Conservation (phyloP, 257 asterid genomes). For the Linaria vulgaris region DNA sequence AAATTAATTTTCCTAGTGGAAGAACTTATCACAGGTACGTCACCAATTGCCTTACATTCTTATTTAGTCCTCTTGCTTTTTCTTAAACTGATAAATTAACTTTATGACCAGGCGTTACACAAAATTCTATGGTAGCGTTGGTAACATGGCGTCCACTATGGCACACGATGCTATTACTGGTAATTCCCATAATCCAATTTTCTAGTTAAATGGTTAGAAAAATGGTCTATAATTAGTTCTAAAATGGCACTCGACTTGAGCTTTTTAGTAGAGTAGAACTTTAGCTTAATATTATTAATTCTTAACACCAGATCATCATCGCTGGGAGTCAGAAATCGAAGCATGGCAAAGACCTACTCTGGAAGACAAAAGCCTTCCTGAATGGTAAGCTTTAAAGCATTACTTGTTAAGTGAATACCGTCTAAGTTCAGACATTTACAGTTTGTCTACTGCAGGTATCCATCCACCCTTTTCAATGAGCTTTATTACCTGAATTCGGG, state of each 20-base stretch:
- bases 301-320: constrained; percentile 49
- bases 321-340: constrained; percentile 89
- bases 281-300: not conserved
- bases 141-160: constrained; percentile 66
- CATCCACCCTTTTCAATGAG: constrained; percentile 89
- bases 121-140: constrained; percentile 66
- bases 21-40: constrained; percentile 89
- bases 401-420: constrained; percentile 11
- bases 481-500: constrained; percentile 92
- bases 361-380: constrained; percentile 88
- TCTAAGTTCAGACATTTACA: constrained; percentile 6
- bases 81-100: constrained; percentile 25
- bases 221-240: not conserved
- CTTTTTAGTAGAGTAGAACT: not conserved
- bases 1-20: constrained; percentile 69
- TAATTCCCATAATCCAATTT: constrained; percentile 34
- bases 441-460: constrained; percentile 65
- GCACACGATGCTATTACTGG: constrained; percentile 87
- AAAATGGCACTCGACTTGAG: not conserved
- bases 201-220: not conserved
- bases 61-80: constrained; percentile 16
- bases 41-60: constrained; percentile 13
- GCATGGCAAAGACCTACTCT: constrained; percentile 94
- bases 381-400: constrained; percentile 55
- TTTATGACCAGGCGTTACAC: constrained; percentile 74